Evolutionary conservation across 2,329 filamentous ascomycete species (phyloP).

Genomic region (Xylariaceae sp.): DNA sequence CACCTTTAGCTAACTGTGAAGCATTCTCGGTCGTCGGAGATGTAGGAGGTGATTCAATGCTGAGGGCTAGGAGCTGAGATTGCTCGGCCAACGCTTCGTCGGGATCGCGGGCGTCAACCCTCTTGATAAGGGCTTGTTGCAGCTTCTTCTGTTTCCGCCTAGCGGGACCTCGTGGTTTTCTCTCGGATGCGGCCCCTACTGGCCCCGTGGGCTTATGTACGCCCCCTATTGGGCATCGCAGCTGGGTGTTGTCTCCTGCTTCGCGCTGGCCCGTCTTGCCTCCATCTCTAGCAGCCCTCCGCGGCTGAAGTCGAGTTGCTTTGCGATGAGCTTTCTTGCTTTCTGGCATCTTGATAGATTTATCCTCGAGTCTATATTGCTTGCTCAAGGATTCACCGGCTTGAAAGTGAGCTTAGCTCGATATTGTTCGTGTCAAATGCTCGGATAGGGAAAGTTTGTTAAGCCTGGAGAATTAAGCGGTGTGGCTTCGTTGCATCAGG

Average conservation of each 20-base stretch:
- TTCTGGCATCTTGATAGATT: background rate
- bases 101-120: conserved; percentile 4
- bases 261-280: background rate
- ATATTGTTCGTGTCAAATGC: too few species aligned
- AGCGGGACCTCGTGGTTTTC: background rate
- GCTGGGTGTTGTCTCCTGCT: too few species aligned
- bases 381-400: too few species aligned
- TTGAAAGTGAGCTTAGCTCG: too few species aligned
- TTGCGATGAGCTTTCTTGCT: background rate
- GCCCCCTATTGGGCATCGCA: background rate
- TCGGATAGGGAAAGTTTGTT: too few species aligned
- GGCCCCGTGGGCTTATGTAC: too few species aligned
- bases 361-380: too few species aligned
- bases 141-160: conserved; percentile 10
- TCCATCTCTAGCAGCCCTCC: background rate
- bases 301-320: conserved; percentile 7
- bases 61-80: background rate
- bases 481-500: too few species aligned
- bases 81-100: conserved; percentile 17
- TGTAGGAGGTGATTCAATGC: background rate
- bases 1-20: background rate
- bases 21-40: background rate
- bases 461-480: too few species aligned
- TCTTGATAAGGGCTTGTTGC: conserved; percentile 13
- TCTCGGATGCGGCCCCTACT: too few species aligned